Conservation (phyloP, 2,329 filamentous ascomycete species). For the Neurospora sp. region DNA sequence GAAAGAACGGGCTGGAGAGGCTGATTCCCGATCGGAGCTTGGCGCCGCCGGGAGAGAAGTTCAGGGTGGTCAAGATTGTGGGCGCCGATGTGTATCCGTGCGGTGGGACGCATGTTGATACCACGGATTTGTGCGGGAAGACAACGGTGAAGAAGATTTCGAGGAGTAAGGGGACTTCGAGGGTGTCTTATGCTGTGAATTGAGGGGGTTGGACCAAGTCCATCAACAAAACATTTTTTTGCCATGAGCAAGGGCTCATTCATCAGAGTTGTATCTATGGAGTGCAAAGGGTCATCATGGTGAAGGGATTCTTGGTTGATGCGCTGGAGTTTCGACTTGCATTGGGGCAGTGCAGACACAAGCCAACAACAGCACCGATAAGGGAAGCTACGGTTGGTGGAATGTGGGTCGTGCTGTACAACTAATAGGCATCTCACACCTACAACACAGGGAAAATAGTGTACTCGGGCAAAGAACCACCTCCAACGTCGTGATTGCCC, state of each 20-base stretch:
- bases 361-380: not conserved
- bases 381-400: not conserved
- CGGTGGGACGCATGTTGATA: constrained; percentile 62
- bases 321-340: too few species aligned
- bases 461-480: not conserved
- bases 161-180: constrained; percentile 51
- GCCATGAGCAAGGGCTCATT: not conserved
- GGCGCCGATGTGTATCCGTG: constrained; percentile 63
- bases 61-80: constrained; percentile 58
- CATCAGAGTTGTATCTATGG: not conserved
- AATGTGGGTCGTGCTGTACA: not conserved
- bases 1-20: constrained; percentile 40
- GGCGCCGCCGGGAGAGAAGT: constrained; percentile 40
- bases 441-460: not conserved
- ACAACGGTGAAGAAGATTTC: constrained; percentile 58
- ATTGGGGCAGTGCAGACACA: too few species aligned
- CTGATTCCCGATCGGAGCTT: constrained; percentile 41
- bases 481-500: not conserved
- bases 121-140: constrained; percentile 47
- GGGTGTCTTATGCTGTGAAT: constrained; percentile 37
- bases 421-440: not conserved
- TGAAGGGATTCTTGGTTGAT: not conserved
- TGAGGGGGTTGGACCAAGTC: not conserved
- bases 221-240: not conserved
- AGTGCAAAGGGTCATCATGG: not conserved